Percentiles rank a stretch among this genome's conserved stretches.
Evolutionary conservation across 140 eudicot genomes (phyloP).

Genomic region (Flaveria floridana): DNA sequence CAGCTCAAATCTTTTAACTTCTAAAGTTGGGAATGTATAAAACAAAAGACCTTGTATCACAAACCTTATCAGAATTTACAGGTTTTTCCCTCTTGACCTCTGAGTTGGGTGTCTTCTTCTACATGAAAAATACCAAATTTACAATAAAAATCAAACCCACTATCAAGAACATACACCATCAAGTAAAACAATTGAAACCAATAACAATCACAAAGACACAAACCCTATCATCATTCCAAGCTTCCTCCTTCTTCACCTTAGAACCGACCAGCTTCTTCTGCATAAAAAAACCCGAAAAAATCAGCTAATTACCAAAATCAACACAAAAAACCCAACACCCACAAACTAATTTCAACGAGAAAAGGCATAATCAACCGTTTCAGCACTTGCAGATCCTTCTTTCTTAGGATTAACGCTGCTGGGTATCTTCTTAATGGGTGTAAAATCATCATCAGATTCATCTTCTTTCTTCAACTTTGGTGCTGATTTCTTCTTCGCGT

Average conservation of each 20-base stretch:
- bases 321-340: slow-evolving; percentile 7
- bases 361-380: slow-evolving; percentile 19
- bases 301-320: neutral
- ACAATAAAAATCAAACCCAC: slow-evolving; percentile 1
- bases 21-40: neutral
- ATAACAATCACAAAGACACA: slow-evolving; percentile 2
- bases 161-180: neutral
- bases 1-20: neutral
- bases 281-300: neutral
- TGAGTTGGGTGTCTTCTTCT: slow-evolving; percentile 29
- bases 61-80: slow-evolving; percentile 35
- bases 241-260: slow-evolving; percentile 45
- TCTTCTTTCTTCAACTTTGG: slow-evolving; percentile 41
- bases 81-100: slow-evolving; percentile 46
- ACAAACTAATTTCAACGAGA: neutral
- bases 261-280: slow-evolving; percentile 30
- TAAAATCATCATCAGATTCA: slow-evolving; percentile 26
- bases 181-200: neutral
- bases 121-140: neutral
- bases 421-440: neutral
- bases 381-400: slow-evolving; percentile 26
- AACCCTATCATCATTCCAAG: slow-evolving; percentile 29
- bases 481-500: slow-evolving; percentile 39
- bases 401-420: slow-evolving; percentile 28
- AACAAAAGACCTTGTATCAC: slow-evolving; percentile 21